These are phyloP conservation scores for Pythium brachiatum DNA, from an alignment of 352 stramenopile genomes.

Conservation along the genomic window DNA sequence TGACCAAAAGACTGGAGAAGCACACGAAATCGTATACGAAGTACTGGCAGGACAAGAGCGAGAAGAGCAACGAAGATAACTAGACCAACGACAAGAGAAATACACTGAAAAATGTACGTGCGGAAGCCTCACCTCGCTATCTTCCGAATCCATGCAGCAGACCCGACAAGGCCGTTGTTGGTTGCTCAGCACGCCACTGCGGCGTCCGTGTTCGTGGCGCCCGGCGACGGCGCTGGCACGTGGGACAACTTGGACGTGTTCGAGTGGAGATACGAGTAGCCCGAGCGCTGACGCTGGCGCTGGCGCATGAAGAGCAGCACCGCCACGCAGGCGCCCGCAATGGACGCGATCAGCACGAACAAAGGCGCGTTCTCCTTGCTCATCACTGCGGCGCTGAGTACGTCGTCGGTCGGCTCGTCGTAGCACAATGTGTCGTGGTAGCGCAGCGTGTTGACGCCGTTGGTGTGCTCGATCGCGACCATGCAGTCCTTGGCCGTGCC, in stretches of 20 bases:
- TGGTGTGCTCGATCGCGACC: slow-evolving; percentile 42
- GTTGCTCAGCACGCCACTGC: slow-evolving; percentile 37
- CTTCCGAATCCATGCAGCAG: slow-evolving; percentile 1
- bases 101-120: background rate
- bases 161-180: slow-evolving; percentile 1
- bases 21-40: slow-evolving; percentile 66
- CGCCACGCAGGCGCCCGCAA: slow-evolving; percentile 35
- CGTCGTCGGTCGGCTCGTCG: slow-evolving; percentile 24
- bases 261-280: slow-evolving; percentile 61
- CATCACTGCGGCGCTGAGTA: slow-evolving; percentile 7
- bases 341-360: slow-evolving; percentile 37
- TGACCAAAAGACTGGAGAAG: slow-evolving; percentile 69
- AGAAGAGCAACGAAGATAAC: background rate
- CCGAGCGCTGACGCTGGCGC: slow-evolving; percentile 46
- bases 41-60: slow-evolving; percentile 44
- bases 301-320: slow-evolving; percentile 38
- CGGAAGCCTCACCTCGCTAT: background rate
- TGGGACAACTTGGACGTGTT: slow-evolving; percentile 40
- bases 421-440: slow-evolving; percentile 60
- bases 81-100: background rate
- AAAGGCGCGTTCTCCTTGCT: slow-evolving; percentile 34
- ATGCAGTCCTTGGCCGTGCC: slow-evolving; percentile 44
- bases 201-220: slow-evolving; percentile 24
- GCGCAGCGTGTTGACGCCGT: slow-evolving; percentile 45
- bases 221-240: slow-evolving; percentile 25